Evolutionary conservation across 169 alveolate genomes (phyloP).

Genomic region (Plasmodium knowlesi): DNA sequence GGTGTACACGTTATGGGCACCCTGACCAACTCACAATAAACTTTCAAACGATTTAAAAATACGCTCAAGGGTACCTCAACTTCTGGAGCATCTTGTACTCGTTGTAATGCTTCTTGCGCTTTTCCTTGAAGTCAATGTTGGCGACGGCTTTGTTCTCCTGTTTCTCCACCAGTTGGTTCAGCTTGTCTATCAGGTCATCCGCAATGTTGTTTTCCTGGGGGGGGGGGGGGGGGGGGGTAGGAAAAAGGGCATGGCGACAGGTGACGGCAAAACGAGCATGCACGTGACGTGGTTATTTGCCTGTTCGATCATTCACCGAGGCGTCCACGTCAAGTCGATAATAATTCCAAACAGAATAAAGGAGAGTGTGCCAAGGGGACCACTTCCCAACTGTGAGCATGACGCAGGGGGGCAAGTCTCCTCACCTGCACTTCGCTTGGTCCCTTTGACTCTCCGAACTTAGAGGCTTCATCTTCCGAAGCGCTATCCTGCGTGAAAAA

Average conservation of each 20-base stretch:
- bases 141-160: conserved; percentile 60
- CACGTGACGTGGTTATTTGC: neutral
- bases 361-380: neutral
- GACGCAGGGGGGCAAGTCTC: no score
- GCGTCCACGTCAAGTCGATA: neutral
- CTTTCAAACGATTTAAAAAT: neutral
- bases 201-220: conserved; percentile 45
- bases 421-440: conserved; percentile 42
- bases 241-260: neutral
- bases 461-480: conserved; percentile 75
- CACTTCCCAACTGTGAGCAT: neutral
- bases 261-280: neutral
- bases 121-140: conserved; percentile 69
- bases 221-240: neutral
- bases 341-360: neutral
- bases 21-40: neutral
- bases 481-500: conserved; percentile 66
- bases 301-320: neutral
- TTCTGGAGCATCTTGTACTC: conserved; percentile 74
- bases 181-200: conserved; percentile 49
- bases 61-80: conserved; percentile 24
- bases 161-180: conserved; percentile 71
- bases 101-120: conserved; percentile 69
- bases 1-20: neutral
- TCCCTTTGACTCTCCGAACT: conserved; percentile 70